Percentiles rank a stretch among this genome's conserved stretches.
These are phyloP conservation scores for Kazachstania taianensis DNA, from an alignment of 805 yeast genomes.

Conservation along the genomic window DNA sequence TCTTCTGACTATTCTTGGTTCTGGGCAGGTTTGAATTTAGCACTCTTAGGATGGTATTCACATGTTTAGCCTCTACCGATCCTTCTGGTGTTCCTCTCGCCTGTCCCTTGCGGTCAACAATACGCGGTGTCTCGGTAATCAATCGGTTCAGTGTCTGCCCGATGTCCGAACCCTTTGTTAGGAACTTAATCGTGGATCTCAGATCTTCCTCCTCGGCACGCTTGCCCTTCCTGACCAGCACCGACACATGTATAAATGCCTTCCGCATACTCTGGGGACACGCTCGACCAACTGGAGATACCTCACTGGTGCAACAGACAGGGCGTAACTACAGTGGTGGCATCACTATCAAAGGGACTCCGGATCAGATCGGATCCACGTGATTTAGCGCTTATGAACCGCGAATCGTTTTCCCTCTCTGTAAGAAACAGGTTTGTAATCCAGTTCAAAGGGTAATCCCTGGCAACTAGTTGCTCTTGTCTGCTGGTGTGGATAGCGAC, in stretches of 20 bases:
- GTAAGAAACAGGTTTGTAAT: no score
- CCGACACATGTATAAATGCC: constrained; percentile 15
- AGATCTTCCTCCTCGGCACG: constrained; percentile 15
- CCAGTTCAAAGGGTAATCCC: no score
- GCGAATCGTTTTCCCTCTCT: no score
- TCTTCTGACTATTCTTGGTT: constrained; percentile 13
- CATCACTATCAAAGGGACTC: no score
- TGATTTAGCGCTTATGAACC: no score
- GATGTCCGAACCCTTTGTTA: constrained; percentile 13
- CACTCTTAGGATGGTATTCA: constrained; percentile 19
- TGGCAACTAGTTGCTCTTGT: no score
- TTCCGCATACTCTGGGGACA: no score
- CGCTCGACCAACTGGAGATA: no score
- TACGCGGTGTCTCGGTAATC: not conserved
- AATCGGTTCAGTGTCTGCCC: constrained; percentile 4
- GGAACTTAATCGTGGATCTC: constrained; percentile 18
- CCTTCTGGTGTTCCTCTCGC: constrained; percentile 3
- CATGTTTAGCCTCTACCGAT: constrained; percentile 11
- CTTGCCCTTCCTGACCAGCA: constrained; percentile 8
- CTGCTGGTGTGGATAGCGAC: no score
- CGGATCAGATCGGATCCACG: no score
- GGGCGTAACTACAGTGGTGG: no score
- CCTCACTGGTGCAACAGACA: no score
- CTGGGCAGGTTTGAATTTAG: constrained; percentile 24
- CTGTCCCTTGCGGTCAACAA: not conserved